Evolutionary conservation across 495 filamentous ascomycete genomes (phyloP), one percentile per base, ranked within the genome.

Genomic region (Penicillium angulare): DNA sequence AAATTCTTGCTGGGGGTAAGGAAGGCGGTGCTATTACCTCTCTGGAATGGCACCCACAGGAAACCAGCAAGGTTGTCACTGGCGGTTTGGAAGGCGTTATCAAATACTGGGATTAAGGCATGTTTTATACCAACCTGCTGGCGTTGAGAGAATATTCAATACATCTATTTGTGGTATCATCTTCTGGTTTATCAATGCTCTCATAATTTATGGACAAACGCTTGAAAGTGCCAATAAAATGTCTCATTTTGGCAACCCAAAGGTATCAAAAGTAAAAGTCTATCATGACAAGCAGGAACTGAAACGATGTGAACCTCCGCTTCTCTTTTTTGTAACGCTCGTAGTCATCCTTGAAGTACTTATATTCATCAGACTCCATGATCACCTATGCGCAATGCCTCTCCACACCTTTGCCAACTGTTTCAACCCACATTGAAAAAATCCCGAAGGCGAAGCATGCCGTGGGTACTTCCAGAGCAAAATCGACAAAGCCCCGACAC

Each of bases 41-140:
- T 57, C 74, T 90, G 39, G 86, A 87, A 67, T 98, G 92, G 92
- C 91, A 96, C 73, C 90, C 91, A 26, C 87, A 96, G 74, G 95
- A 97, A 77, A 92, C 86, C 6, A 90, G 86, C 64, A 95, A 96
- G 74, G 86, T 97, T 17, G 90, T 86, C 29, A 95, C 92, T 29
- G 93, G 89, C 22, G 93, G 90, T 3, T 70, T 95, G 69, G 89
- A 95, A 60, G 92, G 93, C 5, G 70, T 85, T 15, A 90, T 98
- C 53, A 91, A 86, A 67, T 93, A 92, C 71, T 97, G 93, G 93
- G 93, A 98, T 83, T 98, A 76, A 39, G 43, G 47, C 24, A 36
- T 50, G n/a, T 47, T n/a, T 35, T 51, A 56, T 51, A 56, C 31
- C 42, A 33, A 42, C 36, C 41, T 23, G n/a, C 13, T 18, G 43